phyloP scores from a whole-genome alignment of 495 filamentous ascomycete genomes.

The Zalerion maritima region DNA sequence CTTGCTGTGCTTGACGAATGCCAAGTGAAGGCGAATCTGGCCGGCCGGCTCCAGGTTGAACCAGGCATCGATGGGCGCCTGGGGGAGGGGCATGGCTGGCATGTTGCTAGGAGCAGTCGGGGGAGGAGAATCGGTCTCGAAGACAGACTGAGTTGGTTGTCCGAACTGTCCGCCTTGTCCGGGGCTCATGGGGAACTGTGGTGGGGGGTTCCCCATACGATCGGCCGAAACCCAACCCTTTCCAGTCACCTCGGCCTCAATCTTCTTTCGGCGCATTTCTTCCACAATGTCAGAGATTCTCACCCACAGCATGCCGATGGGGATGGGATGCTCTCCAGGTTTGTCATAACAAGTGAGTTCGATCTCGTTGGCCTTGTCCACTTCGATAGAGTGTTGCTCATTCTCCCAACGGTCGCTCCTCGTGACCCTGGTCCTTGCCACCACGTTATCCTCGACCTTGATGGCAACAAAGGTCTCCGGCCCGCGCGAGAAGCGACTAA shows the following conservation, averaged over 20 bases:
- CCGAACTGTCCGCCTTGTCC: too few species aligned
- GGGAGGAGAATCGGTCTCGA: conserved; percentile 18
- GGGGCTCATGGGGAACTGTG: conserved; percentile 40
- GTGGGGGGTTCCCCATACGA: conserved; percentile 54
- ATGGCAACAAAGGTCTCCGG: conserved; percentile 91
- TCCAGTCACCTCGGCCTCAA: conserved; percentile 81
- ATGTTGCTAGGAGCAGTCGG: conserved; percentile 10
- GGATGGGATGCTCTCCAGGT: conserved; percentile 71
- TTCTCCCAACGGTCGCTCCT: conserved; percentile 82
- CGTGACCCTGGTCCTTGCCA: conserved; percentile 76
- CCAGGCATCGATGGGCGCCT: conserved; percentile 79
- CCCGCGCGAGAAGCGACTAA: conserved; percentile 70
- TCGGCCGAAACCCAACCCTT: conserved; percentile 96
- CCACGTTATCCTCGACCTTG: conserved; percentile 88
- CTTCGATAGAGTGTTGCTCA: conserved; percentile 77
- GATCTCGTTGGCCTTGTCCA: conserved; percentile 97
- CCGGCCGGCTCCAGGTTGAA: conserved; percentile 93
- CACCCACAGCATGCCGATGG: conserved; percentile 92
- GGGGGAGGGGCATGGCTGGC: conserved; percentile 35
- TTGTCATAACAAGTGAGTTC: conserved; percentile 97
- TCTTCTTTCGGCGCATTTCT: conserved; percentile 92
- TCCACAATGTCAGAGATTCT: conserved; percentile 94
- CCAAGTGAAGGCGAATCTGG: conserved; percentile 57
- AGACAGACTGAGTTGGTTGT: conserved; percentile 29
- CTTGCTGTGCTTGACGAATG: conserved; percentile 56